Conservation (phyloP, 768 basidiomycete genomes). For the Lactifluus rugatus region DNA sequence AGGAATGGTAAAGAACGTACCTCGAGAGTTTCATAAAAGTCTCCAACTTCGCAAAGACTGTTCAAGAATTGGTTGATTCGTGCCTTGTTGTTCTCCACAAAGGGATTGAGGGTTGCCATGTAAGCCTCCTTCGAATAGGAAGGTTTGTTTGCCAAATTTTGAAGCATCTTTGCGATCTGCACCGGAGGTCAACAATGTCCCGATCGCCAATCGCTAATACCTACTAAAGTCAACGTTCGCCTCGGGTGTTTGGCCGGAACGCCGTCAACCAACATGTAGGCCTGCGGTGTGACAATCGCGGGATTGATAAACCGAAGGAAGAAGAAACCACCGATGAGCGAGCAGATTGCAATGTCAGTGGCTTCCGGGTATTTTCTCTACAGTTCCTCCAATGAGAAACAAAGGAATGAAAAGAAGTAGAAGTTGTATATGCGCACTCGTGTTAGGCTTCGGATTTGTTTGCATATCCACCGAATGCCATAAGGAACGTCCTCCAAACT, state of each 20-base stretch:
- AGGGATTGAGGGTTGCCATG: constrained; percentile 97
- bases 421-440: constrained; percentile 45
- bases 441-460: constrained; percentile 95
- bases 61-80: constrained; percentile 97
- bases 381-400: background rate
- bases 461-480: constrained; percentile 99
- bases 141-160: constrained; percentile 98
- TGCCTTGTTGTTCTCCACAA: constrained; percentile 97
- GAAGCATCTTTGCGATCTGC: constrained; percentile 99
- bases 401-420: background rate
- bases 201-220: constrained; percentile 12
- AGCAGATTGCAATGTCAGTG: constrained; percentile 96
- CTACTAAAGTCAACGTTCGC: constrained; percentile 82
- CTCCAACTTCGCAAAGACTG: constrained; percentile 93
- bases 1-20: constrained; percentile 29
- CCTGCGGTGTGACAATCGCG: constrained; percentile 97
- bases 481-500: constrained; percentile 98
- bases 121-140: constrained; percentile 96
- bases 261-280: constrained; percentile 98
- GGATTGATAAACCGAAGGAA: constrained; percentile 99
- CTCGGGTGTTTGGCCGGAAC: constrained; percentile 97
- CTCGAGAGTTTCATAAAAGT: constrained; percentile 98
- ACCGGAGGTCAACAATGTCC: background rate
- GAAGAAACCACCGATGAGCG: constrained; percentile 98
- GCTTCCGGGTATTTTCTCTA: constrained; percentile 99